Evolutionary conservation across 2,329 filamentous ascomycete genomes (phyloP).

Genomic region (Bimuria novae-zelandiae): DNA sequence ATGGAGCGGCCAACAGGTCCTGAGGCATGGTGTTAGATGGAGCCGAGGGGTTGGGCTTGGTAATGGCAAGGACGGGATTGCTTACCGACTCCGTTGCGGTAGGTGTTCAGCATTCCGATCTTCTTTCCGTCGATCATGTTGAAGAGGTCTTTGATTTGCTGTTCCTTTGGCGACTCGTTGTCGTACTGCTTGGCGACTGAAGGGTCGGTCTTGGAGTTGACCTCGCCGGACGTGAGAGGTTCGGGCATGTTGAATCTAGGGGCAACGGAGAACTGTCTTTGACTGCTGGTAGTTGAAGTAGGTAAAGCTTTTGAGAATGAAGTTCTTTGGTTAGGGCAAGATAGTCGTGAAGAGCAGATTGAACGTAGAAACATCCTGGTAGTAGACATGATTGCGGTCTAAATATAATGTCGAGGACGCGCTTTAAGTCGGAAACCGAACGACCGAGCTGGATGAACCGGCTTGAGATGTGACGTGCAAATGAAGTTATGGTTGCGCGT

Average conservation of each 20-base stretch:
- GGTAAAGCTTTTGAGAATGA: neutral
- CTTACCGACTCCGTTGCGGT: conserved; percentile 47
- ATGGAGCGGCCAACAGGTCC: conserved; percentile 54
- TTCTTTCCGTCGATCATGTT: conserved; percentile 52
- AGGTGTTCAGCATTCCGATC: conserved; percentile 50
- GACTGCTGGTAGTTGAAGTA: neutral
- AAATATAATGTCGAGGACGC: neutral
- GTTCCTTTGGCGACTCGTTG: conserved; percentile 47
- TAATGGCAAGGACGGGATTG: conserved; percentile 6
- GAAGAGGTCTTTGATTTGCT: conserved; percentile 56
- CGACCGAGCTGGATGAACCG: neutral
- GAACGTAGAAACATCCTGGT: neutral
- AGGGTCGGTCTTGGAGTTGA: conserved; percentile 52
- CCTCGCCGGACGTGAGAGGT: conserved; percentile 44
- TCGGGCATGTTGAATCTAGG: conserved; percentile 51
- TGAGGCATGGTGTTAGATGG: conserved; percentile 11
- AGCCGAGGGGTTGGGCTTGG: neutral
- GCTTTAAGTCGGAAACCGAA: neutral
- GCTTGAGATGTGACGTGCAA: neutral
- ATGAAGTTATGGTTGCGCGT: neutral
- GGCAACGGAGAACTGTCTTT: conserved; percentile 25
- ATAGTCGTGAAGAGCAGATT: neutral
- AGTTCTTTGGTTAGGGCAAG: neutral
- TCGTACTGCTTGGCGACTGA: conserved; percentile 57
- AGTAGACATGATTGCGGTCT: neutral